Base-by-base conservation (phyloP, 164 flowering plant genomes). In the Brasenia schreberi region DNA sequence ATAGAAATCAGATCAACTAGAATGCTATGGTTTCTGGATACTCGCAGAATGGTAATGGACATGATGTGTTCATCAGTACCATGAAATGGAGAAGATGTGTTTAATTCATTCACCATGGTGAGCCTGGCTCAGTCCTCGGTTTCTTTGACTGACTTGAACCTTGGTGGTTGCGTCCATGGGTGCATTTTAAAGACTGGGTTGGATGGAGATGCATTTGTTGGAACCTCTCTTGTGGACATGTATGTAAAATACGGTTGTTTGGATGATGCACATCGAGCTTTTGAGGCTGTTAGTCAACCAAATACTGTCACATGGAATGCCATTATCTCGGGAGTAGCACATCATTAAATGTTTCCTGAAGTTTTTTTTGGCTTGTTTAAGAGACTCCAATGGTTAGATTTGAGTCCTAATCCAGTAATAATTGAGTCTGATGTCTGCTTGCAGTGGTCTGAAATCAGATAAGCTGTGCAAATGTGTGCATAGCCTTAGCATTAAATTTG, bases 71-170 rank as follows among this genome's bases (percentile, higher is more conserved):
- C n/a, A n/a, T n/a, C n/a, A n/a, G n/a, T n/a, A n/a, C n/a, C n/a
- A n/a, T n/a, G n/a, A n/a, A n/a, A n/a, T n/a, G n/a, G n/a, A n/a
- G n/a, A n/a, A n/a, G n/a, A n/a, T n/a, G n/a, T 18, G 2, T 77
- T 76, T 0, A 81, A 75, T 75, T 75, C 79, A 12, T 79, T 73
- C 69, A 79, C 82, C 49, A 33, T 81, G 67, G 82, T 79, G 7
- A 79, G 73, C 7, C 63, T 75, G 65, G 73, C 79, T 43, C 80
- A 75, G 62, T 58, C 69, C 27, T 44, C 49, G 7, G 70, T 16
- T 2, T 73, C 75, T 64, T 66, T 72, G 45, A 42, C 17, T 23
- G 52, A 71, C 65, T 43, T 52, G 58, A 66, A 42, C 18, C 75
- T 75, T 10, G 77, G 58, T 18, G 18, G 19, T 18, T 58, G 67